Evolutionary conservation across 768 basidiomycete genomes (phyloP).

Genomic region (Leccinum barrowsii): DNA sequence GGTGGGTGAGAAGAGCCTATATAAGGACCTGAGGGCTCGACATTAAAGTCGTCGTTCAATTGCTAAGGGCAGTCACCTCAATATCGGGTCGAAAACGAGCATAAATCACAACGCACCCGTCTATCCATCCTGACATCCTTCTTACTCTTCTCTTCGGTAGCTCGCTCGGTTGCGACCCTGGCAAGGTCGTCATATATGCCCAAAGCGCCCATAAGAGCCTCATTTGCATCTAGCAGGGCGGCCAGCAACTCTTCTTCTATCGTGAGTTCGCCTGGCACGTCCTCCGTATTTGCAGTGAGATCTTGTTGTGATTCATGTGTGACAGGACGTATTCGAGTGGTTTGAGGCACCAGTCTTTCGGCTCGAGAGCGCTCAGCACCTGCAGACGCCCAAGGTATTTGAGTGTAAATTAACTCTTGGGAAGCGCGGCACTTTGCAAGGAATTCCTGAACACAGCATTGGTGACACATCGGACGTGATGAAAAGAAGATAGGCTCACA

Average conservation of each 20-base stretch:
- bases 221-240: constrained; percentile 70
- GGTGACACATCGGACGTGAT: background rate
- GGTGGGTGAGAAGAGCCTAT: constrained; percentile 31
- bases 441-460: constrained; percentile 62
- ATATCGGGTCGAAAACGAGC: constrained; percentile 16
- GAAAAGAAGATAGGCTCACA: constrained; percentile 37
- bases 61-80: constrained; percentile 13
- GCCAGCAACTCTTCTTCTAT: constrained; percentile 73
- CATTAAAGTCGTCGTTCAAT: constrained; percentile 19
- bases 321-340: constrained; percentile 16
- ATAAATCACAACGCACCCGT: constrained; percentile 44
- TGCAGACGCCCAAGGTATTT: constrained; percentile 89
- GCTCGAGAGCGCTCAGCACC: constrained; percentile 69
- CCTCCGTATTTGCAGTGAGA: constrained; percentile 27
- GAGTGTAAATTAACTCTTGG: constrained; percentile 80
- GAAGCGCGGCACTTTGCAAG: constrained; percentile 73
- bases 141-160: constrained; percentile 64
- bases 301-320: constrained; percentile 21
- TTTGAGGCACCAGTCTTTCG: constrained; percentile 18
- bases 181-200: constrained; percentile 76
- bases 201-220: constrained; percentile 63
- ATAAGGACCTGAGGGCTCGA: constrained; percentile 17
- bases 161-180: constrained; percentile 55
- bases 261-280: constrained; percentile 47
- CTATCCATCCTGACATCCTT: constrained; percentile 65